Evolutionary conservation across 768 basidiomycete genomes (phyloP), one percentile per base, ranked within the genome.

Genomic region (Lepiota brunneoincarnata): DNA sequence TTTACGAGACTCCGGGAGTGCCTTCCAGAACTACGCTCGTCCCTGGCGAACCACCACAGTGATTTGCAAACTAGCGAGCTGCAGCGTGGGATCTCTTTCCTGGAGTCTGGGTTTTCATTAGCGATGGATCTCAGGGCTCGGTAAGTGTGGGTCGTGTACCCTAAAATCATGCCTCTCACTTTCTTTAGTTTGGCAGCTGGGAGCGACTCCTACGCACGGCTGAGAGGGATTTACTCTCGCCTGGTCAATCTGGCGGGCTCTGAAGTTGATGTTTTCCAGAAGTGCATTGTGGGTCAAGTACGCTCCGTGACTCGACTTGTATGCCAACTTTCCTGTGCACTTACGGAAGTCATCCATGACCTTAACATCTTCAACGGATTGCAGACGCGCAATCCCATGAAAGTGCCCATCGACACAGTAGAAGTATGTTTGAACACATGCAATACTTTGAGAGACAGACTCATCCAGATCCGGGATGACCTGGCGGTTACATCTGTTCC

Each of bases 11-110:
- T 95, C 7, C 76, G 79, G 28, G 78, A 78, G 6, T 69, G 79
- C 41, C 77, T 98, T 50, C 87, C 91, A 4, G 72, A 73, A 5
- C 73, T 98, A 24, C 77, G 91, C 41, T 71, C 72, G 4, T 75
- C 80, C 2, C 72, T 93, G 21, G 72, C 79, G 6, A 67, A 75
- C 42, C 96, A 98, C 67, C 90, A 94, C 64, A 65, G 77, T 0
- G 97, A 98, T 64, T 62, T 98, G 43, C 78, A 82, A 9, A 93
- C 91, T n/a, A 86, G 89, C 12, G 96, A 98, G 55, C 73, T 98
- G 15, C 87, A 87, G 63, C 80, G 92, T 57, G 91, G 87, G 6
- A 67, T 89, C 15, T 84, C 81, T 58, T 79, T 89, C 53, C 76
- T 93, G 4, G 93, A 98, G 67, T 92, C 87, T 38, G 79, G 83